Conservation (phyloP, 2,329 filamentous ascomycete species). For the Colletotrichum scovillei region DNA sequence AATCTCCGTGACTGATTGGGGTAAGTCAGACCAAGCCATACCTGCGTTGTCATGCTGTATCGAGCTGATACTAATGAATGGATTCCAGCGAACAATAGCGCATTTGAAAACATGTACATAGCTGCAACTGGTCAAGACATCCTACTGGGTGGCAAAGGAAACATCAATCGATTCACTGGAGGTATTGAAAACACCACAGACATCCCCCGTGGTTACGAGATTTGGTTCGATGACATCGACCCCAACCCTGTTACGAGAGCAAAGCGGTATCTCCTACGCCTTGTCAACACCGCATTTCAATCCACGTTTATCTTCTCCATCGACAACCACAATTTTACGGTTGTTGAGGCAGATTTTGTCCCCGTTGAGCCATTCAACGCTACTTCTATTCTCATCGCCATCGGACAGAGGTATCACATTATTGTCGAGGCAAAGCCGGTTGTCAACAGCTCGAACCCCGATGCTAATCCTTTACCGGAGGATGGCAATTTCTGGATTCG, state of each 20-base stretch:
- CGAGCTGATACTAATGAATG: accelerated
- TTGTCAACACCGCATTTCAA: conserved; percentile 45
- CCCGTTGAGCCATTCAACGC: conserved; percentile 59
- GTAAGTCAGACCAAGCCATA: neutral
- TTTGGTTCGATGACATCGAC: neutral
- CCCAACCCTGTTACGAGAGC: conserved; percentile 29
- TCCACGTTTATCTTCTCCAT: conserved; percentile 49
- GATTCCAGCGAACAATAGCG: conserved; percentile 4
- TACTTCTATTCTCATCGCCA: conserved; percentile 58
- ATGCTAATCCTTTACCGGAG: conserved; percentile 24
- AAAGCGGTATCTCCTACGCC: conserved; percentile 46
- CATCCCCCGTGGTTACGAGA: conserved; percentile 4
- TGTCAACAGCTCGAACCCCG: neutral
- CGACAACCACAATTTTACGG: conserved; percentile 50
- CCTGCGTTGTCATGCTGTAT: no score
- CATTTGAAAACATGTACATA: conserved; percentile 2
- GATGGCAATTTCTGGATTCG: conserved; percentile 42
- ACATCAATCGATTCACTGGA: conserved; percentile 1
- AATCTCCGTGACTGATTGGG: conserved; percentile 36
- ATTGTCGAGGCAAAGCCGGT: conserved; percentile 40
- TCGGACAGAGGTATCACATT: conserved; percentile 54
- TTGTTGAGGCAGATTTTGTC: conserved; percentile 61
- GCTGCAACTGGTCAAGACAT: neutral
- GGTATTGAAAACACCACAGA: neutral
- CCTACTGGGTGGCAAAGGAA: neutral